These are phyloP conservation scores for Letharia columbiana DNA, from an alignment of 495 filamentous ascomycete genomes.

Conservation along the genomic window DNA sequence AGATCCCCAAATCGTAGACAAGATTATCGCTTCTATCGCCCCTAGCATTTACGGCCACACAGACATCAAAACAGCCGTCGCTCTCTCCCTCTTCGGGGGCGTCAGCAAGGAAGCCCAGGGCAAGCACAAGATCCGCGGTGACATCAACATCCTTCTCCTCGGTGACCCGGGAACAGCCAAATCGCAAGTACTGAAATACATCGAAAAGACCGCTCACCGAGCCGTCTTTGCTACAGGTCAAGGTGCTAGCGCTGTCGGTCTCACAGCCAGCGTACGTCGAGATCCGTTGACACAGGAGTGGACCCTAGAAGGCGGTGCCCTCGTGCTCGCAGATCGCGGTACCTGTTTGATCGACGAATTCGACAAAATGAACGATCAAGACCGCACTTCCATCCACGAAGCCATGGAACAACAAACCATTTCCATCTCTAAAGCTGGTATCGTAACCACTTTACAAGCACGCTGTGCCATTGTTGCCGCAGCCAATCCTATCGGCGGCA, in stretches of 20 bases:
- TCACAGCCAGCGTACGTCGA: conserved; percentile 91
- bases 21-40: conserved; percentile 88
- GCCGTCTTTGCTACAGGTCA: conserved; percentile 98
- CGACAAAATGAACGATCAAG: conserved; percentile 99
- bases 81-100: conserved; percentile 89
- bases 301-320: conserved; percentile 94
- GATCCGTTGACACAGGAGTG: conserved; percentile 95
- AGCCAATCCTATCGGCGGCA: conserved; percentile 91
- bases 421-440: conserved; percentile 97
- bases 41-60: conserved; percentile 95
- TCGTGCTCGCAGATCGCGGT: conserved; percentile 91
- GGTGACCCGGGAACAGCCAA: conserved; percentile 98
- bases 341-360: conserved; percentile 99
- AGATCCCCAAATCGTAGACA: conserved; percentile 89
- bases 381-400: conserved; percentile 97
- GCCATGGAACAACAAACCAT: conserved; percentile 99
- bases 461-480: conserved; percentile 95
- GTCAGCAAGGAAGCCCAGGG: conserved; percentile 85
- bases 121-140: conserved; percentile 83
- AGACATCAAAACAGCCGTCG: conserved; percentile 96
- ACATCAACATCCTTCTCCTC: conserved; percentile 96
- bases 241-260: conserved; percentile 93
- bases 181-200: conserved; percentile 95
- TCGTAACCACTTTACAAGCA: conserved; percentile 96
- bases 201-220: conserved; percentile 93